Evolutionary conservation across 805 yeast species (phyloP).

Genomic region (Zygosaccharomyces bailii): DNA sequence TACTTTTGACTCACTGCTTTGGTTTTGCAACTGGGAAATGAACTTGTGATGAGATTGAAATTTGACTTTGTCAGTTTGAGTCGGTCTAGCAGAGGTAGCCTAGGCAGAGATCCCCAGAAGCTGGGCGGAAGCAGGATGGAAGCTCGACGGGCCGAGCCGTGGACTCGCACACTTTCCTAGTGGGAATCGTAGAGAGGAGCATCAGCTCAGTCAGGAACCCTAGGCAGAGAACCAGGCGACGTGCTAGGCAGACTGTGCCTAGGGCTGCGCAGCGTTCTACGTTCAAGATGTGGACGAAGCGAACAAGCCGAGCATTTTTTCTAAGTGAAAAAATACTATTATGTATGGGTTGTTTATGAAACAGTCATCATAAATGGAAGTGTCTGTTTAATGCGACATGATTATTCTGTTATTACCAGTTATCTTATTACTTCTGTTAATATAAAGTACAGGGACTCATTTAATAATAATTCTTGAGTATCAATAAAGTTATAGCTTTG

Average conservation of each 20-base stretch:
- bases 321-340: neutral
- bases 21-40: neutral
- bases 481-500: no score
- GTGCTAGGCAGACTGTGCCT: neutral
- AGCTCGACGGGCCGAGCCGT: constrained; percentile 1
- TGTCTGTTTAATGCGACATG: no score
- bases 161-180: neutral
- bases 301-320: neutral
- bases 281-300: no score
- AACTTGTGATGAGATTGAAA: constrained; percentile 6
- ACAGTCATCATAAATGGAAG: neutral
- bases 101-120: neutral
- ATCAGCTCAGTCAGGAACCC: no score
- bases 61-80: constrained; percentile 7
- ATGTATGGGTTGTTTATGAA: neutral
- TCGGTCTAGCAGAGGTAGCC: neutral
- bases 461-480: no score
- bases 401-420: no score
- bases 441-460: no score
- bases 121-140: neutral
- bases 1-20: constrained; percentile 8
- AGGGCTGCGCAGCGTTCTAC: no score
- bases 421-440: no score
- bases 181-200: neutral
- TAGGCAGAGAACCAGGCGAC: neutral